Percentiles rank a stretch among this genome's conserved stretches.
phyloP scores from a whole-genome alignment of 2,329 filamentous ascomycete species.

The Aureobasidium sp. region DNA sequence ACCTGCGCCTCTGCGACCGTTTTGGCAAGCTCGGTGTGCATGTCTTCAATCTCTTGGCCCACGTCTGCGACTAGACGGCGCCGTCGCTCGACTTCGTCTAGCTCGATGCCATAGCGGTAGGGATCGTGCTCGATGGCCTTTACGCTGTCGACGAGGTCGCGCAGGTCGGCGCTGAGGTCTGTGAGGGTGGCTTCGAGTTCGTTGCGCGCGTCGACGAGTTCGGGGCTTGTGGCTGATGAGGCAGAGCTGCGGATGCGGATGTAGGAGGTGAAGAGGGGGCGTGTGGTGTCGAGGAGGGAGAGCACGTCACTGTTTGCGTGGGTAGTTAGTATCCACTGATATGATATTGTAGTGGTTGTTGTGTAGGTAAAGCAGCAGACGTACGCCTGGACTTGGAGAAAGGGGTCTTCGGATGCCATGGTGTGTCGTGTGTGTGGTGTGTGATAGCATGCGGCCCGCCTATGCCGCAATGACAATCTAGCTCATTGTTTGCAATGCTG shows the following conservation, averaged over 20 bases:
- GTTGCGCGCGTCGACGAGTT: slow-evolving; percentile 54
- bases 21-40: slow-evolving; percentile 73
- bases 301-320: slow-evolving; percentile 69
- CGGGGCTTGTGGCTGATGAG: slow-evolving; percentile 62
- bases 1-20: slow-evolving; percentile 39
- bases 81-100: slow-evolving; percentile 73
- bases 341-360: not conserved
- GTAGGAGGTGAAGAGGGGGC: slow-evolving; percentile 88
- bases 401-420: slow-evolving; percentile 38
- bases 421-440: not conserved
- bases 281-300: slow-evolving; percentile 68
- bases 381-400: slow-evolving; percentile 44
- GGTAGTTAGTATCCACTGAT: not conserved
- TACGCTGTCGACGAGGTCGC: slow-evolving; percentile 82
- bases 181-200: slow-evolving; percentile 76
- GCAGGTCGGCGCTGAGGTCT: slow-evolving; percentile 72
- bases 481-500: slow-evolving; percentile 3
- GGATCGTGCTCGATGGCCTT: slow-evolving; percentile 82
- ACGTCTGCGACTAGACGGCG: slow-evolving; percentile 81
- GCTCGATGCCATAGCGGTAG: slow-evolving; percentile 75
- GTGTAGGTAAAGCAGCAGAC: slow-evolving; percentile 9
- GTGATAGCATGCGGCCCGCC: slow-evolving; percentile 10
- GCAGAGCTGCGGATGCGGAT: slow-evolving; percentile 87
- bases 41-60: slow-evolving; percentile 79
- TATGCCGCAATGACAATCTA: slow-evolving; percentile 14